Percentiles rank a stretch among this genome's conserved stretches.
Evolutionary conservation across 2,329 filamentous ascomycete genomes (phyloP).

Genomic region (Xylaria sp.): DNA sequence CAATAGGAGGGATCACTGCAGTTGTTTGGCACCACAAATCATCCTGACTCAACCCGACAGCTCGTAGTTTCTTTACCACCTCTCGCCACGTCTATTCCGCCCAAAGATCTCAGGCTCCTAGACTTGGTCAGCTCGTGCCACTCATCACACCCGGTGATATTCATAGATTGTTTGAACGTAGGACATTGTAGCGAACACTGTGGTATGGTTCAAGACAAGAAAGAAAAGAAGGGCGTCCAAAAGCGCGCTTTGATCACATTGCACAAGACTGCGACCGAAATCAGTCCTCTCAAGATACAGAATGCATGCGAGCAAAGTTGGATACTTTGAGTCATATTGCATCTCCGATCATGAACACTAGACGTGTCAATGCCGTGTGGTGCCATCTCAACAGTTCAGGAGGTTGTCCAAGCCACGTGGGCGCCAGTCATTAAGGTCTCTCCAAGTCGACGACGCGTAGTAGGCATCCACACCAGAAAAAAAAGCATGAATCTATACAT

Average conservation of each 20-base stretch:
- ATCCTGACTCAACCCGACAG: constrained; percentile 17
- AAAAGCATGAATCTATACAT: neutral
- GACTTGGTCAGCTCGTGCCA: neutral
- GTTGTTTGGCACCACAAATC: constrained; percentile 17
- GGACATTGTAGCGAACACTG: constrained; percentile 1
- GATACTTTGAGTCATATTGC: neutral
- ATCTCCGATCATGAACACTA: neutral
- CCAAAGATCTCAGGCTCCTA: constrained; percentile 10
- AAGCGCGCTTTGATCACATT: neutral
- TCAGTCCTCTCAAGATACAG: neutral
- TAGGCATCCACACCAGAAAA: neutral
- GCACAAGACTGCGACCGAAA: neutral
- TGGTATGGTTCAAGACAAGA: neutral
- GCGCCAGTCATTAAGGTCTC: constrained; percentile 7
- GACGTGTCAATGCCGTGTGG: constrained; percentile 25
- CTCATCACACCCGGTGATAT: neutral
- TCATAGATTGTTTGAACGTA: neutral
- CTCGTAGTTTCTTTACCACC: constrained; percentile 11
- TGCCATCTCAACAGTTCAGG: constrained; percentile 1
- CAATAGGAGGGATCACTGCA: neutral
- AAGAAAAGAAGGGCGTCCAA: neutral
- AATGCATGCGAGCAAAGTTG: neutral
- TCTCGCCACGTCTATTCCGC: constrained; percentile 28
- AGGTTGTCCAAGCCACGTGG: constrained; percentile 13
- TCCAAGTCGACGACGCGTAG: constrained; percentile 5